These are phyloP conservation scores for Alnus glutinosa DNA, from an alignment of 306 rosid species.

Conservation along the genomic window DNA sequence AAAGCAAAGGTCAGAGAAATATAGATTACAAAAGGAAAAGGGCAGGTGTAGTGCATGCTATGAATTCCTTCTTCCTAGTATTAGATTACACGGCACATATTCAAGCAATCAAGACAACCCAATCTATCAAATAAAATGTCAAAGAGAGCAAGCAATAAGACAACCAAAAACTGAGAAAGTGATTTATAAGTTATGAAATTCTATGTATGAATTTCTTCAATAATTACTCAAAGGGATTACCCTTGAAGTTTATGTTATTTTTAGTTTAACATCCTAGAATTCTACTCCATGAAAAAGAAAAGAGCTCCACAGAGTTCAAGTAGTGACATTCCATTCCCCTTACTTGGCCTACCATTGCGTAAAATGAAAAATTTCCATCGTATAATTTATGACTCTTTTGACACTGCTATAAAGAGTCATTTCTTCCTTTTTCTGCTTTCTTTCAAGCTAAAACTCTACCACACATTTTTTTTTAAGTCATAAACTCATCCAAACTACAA, in stretches of 20 bases:
- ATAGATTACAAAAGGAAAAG: background rate
- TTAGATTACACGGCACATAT: background rate
- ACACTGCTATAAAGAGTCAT: background rate
- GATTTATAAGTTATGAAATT: background rate
- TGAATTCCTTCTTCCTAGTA: background rate
- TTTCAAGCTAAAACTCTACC: background rate
- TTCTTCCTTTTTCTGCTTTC: background rate
- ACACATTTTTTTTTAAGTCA: background rate
- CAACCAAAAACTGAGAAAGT: background rate
- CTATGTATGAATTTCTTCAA: background rate
- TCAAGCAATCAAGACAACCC: background rate
- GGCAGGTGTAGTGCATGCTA: conserved; percentile 4
- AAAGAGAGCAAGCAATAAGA: background rate
- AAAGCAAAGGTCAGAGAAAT: conserved; percentile 5
- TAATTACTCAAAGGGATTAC: background rate
- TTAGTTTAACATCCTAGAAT: background rate
- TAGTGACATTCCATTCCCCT: background rate
- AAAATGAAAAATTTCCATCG: background rate
- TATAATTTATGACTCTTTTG: background rate
- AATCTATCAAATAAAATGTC: background rate
- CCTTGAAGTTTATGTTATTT: conserved; percentile 1
- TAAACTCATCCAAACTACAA: too few species aligned
- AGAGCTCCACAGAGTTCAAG: background rate
- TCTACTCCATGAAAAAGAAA: background rate
- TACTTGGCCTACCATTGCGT: background rate